phyloP scores from a whole-genome alignment of 2,329 filamentous ascomycete genomes.

The Aspergillus felis region DNA sequence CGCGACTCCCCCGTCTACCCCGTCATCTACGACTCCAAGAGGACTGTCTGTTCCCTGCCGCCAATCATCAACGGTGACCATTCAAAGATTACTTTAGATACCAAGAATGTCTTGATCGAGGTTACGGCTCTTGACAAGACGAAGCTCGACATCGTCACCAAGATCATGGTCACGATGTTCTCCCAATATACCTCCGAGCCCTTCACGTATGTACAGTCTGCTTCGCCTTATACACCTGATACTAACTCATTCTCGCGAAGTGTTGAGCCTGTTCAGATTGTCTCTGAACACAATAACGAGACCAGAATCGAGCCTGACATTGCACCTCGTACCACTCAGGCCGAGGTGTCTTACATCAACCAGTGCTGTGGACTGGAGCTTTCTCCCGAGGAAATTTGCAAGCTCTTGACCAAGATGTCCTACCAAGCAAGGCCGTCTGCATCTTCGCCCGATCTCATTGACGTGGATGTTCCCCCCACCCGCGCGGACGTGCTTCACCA shows the following conservation, averaged over 20 bases:
- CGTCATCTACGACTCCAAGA: constrained; percentile 87
- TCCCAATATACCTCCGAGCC: constrained; percentile 81
- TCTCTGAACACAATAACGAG: constrained; percentile 85
- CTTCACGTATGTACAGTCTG: constrained; percentile 60
- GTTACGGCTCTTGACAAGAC: constrained; percentile 94
- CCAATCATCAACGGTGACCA: constrained; percentile 98
- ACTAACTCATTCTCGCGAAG: constrained; percentile 22
- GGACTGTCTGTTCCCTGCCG: constrained; percentile 83
- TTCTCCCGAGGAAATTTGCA: constrained; percentile 69
- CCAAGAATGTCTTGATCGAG: constrained; percentile 93
- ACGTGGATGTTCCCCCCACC: constrained; percentile 81
- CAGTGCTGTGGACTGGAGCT: constrained; percentile 80
- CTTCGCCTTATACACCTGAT: background rate
- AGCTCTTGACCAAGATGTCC: constrained; percentile 83
- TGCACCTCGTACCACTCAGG: constrained; percentile 69
- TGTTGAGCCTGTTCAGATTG: constrained; percentile 86
- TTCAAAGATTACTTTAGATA: constrained; percentile 90
- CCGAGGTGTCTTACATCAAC: constrained; percentile 91
- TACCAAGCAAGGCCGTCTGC: constrained; percentile 73
- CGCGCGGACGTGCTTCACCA: constrained; percentile 93
- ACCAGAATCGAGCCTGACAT: constrained; percentile 79
- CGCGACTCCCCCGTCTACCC: constrained; percentile 90
- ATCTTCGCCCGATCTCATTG: constrained; percentile 65
- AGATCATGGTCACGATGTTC: constrained; percentile 98
- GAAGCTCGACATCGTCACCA: constrained; percentile 91